Evolutionary conservation across 177 flowering plant species (phyloP), one percentile per base, ranked within the genome.

Genomic region (Telopea speciosissima): DNA sequence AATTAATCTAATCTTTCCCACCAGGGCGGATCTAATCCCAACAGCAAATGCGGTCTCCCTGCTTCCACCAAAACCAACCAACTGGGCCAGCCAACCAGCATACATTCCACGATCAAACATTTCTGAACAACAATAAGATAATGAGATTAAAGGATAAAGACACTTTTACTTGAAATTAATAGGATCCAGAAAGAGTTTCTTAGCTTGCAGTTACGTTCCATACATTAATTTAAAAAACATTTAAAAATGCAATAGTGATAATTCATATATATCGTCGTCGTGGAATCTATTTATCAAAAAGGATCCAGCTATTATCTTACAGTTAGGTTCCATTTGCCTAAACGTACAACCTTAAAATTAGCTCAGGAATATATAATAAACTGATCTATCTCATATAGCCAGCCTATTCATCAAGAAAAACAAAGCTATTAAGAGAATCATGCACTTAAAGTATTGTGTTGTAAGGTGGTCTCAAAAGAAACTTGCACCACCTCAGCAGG

Each of bases 1-100:
- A n/a, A n/a, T n/a, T n/a, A n/a, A n/a, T n/a, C n/a, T n/a, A 62
- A 92, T 97, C 97, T 88, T 89, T 49, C 82, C 85, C 49, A 92
- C 90, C 63, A 95, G 79, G 19, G 97, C 99, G 69, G 99, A 95
- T 77, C 99, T 84, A 75, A 95, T 95, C 71, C 99, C 99, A 70
- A 95, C 97, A 59, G 97, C 89, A 82, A 95, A 92, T 74, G 92
- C 99, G 66, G 89, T 84, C 81, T 90, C 97, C 63, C n/a, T n/a
- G n/a, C 83, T 87, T 75, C 97, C 97, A 73, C 97, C 97, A n/a
- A 81, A 92, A 90, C 96, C 96, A 95, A 61, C 97, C 97, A 83
- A 95, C 89, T 33, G 99, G 97, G 11, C n/a, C n/a, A n/a, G n/a
- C n/a, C n/a, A n/a, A n/a, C 97, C 97, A 70, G 99, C 99, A 86